Evolutionary conservation across 1,139 yeast species (phyloP), one percentile per base, ranked within the genome.

Genomic region (Fermentozyma sake): DNA sequence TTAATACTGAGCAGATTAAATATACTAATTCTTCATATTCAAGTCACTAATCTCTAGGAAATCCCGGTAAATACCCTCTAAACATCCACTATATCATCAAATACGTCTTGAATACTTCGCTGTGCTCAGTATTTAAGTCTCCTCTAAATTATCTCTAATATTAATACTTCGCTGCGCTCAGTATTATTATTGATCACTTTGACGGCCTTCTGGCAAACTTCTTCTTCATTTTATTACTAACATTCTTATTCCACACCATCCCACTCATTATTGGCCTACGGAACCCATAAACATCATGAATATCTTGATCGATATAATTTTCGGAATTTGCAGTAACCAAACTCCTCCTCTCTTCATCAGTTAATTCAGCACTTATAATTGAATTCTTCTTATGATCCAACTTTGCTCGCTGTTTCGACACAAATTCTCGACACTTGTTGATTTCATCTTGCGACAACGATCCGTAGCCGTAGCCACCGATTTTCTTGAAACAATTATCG

Each of bases 371-470:
- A 1, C 69, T 54, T 10, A 53, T 46, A 4, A 46, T 41, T 2
- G 52, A 43, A 11, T 43, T 52, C 35, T 62, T 60, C 33, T 70
- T 67, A 40, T 59, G 61, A 35, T 68, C 64, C 18, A 65, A 42
- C 36, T 57, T 63, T 12, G 53, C 51, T 23, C 87, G 55, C 45
- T 75, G 81, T 24, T 76, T 74, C 9, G 76, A 61, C 6, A 87
- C 96, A 57, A 82, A 86, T 41, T 72, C 73, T 31, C 93, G 68
- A 46, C 95, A 82, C 41, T 78, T 72, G 34, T 72, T 70, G 30
- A 91, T 77, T 50, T 89, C 96, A 24, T 77, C 86, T 46, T 87
- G 95, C 3, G 87, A 76, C 16, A 86, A 58, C 31, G 79, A 78
- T 9, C 85, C 87, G 48, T 77, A 77, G 4, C 73, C 72, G 35